A percentile compares a stretch with the other conserved stretches of the same genome.
Evolutionary conservation across 2,329 filamentous ascomycete species (phyloP).

Genomic region (Verticillium longisporum): DNA sequence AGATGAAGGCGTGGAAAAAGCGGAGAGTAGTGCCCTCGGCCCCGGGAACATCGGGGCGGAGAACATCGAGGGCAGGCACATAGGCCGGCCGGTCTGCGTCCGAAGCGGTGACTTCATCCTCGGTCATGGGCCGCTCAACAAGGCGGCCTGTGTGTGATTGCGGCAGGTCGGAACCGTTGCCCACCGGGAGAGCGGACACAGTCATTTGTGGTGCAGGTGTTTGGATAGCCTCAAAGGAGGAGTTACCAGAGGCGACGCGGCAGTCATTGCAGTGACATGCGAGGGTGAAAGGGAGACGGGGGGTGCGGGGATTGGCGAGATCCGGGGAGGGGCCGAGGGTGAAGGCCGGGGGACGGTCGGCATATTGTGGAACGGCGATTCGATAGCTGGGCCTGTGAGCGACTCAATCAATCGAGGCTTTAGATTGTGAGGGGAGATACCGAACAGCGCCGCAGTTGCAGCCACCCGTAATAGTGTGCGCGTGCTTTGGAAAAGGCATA

Average conservation of each 20-base stretch:
- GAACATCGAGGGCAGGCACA: slow-evolving; percentile 8
- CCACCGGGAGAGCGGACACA: slow-evolving; percentile 12
- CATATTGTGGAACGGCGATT: slow-evolving; percentile 11
- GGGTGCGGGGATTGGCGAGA: background rate
- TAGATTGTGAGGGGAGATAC: background rate
- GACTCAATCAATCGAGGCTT: background rate
- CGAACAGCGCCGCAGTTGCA: slow-evolving; percentile 18
- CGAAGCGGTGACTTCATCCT: background rate
- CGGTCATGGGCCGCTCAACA: background rate
- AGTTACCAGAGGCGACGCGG: slow-evolving; percentile 10
- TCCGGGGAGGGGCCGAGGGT: slow-evolving; percentile 9
- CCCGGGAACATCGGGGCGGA: slow-evolving; percentile 6
- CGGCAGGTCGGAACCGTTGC: background rate
- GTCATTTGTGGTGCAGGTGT: slow-evolving; percentile 13
- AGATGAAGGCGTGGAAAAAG: slow-evolving; percentile 17
- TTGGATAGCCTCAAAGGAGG: background rate
- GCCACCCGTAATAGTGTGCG: slow-evolving; percentile 16
- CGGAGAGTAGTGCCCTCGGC: slow-evolving; percentile 14
- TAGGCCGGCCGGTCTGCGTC: slow-evolving; percentile 2
- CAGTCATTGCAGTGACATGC: slow-evolving; percentile 19
- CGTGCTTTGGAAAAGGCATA: slow-evolving; percentile 16
- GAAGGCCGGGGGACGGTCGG: slow-evolving; percentile 6
- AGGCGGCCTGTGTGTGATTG: slow-evolving; percentile 1
- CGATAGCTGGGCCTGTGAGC: slow-evolving; percentile 3
- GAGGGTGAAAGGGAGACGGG: slow-evolving; percentile 11